Evolutionary conservation across 495 filamentous ascomycete species (phyloP), one percentile per base, ranked within the genome.

Genomic region (Aspergillus baeticus): DNA sequence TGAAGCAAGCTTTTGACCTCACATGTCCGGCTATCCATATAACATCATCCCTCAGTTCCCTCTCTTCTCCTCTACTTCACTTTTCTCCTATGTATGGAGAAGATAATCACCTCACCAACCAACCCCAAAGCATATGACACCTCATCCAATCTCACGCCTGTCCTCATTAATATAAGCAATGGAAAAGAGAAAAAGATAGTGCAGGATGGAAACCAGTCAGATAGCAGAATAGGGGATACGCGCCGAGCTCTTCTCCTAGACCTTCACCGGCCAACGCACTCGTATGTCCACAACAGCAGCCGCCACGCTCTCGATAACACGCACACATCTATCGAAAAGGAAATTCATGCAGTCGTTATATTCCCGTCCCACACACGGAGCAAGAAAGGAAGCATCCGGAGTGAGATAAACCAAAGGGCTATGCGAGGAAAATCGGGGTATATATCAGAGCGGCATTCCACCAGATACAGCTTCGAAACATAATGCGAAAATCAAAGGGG

Each of bases 301-400:
- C 48, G 42, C 51, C 47, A 48, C 49, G 49, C 49, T 56, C 53
- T 42, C 8, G 20, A 54, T 58, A 50, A 50, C 46, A 49, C 46
- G 34, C 47, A 49, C 37, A 60, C 44, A 50, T 50, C 26, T 49
- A 61, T 41, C 26, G 49, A 65, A 58, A 69, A 72, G 59, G 60
- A 70, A 71, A 74, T 67, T 76, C 73, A 70, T 74, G 70, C 70
- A 70, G 57, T 73, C 70, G 65, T 74, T 71, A 71, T 58, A 63
- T 60, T 63, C 61, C 61, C 59, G 38, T 63, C 52, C 51, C 65
- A 68, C 56, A 57, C 69, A 64, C 61, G 61, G 35, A 52, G 60
- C 63, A 58, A 57, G 53, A 63, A 31, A 7, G 11, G 45, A 52
- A 54, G 10, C 50, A 58, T 55, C 56, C 53, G 56, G 58, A 51